Percentiles rank a stretch among this genome's conserved stretches.
Conservation (phyloP, 208 protist species). For the Wallacemonas sp. region DNA sequence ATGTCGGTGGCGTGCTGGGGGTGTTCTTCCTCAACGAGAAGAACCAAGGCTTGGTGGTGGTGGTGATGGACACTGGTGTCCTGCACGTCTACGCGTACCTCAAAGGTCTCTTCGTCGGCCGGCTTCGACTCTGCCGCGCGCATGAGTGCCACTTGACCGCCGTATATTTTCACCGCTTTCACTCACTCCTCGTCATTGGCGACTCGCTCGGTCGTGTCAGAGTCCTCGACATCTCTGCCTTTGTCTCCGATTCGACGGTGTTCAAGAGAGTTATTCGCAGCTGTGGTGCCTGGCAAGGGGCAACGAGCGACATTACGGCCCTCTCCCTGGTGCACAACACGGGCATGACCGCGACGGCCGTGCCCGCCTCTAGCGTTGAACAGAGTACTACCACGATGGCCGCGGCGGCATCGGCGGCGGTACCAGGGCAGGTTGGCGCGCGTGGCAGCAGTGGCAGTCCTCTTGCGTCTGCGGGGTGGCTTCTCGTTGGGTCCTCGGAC, state of each 20-base stretch:
- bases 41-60: slow-evolving; percentile 73
- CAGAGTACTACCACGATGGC: too few relatives aligned
- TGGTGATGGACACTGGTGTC: slow-evolving; percentile 65
- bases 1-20: slow-evolving; percentile 60
- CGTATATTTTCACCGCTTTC: not conserved
- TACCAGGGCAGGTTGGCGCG: too few relatives aligned
- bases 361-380: too few relatives aligned
- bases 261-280: slow-evolving; percentile 20
- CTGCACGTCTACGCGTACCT: slow-evolving; percentile 78
- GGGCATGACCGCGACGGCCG: too few relatives aligned
- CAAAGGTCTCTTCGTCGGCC: slow-evolving; percentile 36
- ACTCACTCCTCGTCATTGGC: slow-evolving; percentile 28
- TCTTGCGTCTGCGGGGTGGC: too few relatives aligned
- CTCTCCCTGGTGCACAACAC: slow-evolving; percentile 20
- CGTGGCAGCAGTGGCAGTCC: too few relatives aligned
- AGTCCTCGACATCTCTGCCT: slow-evolving; percentile 43
- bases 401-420: too few relatives aligned
- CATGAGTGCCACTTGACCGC: slow-evolving; percentile 41
- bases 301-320: slow-evolving; percentile 27
- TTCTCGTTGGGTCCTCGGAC: slow-evolving; percentile 58
- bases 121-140: slow-evolving; percentile 35
- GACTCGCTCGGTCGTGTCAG: slow-evolving; percentile 53
- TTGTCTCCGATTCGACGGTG: slow-evolving; percentile 24
- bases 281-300: slow-evolving; percentile 31
- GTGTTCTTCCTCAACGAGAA: slow-evolving; percentile 71